Conservation (phyloP, 495 filamentous ascomycete genomes). For the Penicillium daleae region DNA sequence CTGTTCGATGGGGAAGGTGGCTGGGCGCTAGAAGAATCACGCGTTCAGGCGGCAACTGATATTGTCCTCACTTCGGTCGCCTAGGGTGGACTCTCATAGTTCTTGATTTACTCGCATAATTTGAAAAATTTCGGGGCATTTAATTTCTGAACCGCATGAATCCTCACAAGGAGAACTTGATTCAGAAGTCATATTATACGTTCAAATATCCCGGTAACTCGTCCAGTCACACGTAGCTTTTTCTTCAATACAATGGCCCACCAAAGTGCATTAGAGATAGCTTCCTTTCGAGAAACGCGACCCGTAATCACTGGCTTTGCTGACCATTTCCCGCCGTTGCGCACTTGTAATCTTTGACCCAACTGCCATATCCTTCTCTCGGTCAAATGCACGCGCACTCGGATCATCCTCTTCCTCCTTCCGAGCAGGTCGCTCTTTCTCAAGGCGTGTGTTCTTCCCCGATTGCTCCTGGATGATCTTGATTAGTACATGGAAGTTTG, state of each 20-base stretch:
- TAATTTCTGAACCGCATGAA: no score
- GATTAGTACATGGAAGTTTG: neutral
- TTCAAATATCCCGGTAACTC: neutral
- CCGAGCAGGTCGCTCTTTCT: slow-evolving; percentile 55
- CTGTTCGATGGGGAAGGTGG: neutral
- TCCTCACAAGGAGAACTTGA: no score
- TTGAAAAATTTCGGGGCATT: no score
- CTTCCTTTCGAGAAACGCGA: slow-evolving; percentile 79
- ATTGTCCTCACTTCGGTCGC: no score
- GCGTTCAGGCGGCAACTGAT: no score
- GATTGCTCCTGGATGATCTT: slow-evolving; percentile 54
- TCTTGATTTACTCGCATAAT: no score
- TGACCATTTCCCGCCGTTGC: slow-evolving; percentile 79
- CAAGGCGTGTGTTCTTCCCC: slow-evolving; percentile 65
- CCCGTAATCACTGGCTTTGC: slow-evolving; percentile 79
- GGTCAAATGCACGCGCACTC: slow-evolving; percentile 83
- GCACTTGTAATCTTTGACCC: slow-evolving; percentile 71
- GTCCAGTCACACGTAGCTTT: neutral
- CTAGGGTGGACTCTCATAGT: no score
- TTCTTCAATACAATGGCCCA: neutral
- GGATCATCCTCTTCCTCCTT: slow-evolving; percentile 94
- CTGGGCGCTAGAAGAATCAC: neutral
- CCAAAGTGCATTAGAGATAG: slow-evolving; percentile 40
- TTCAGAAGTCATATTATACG: no score
- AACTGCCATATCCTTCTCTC: slow-evolving; percentile 90